These are phyloP conservation scores for Solanum pinnatisectum DNA, from an alignment of 257 asterid species.

Conservation along the genomic window DNA sequence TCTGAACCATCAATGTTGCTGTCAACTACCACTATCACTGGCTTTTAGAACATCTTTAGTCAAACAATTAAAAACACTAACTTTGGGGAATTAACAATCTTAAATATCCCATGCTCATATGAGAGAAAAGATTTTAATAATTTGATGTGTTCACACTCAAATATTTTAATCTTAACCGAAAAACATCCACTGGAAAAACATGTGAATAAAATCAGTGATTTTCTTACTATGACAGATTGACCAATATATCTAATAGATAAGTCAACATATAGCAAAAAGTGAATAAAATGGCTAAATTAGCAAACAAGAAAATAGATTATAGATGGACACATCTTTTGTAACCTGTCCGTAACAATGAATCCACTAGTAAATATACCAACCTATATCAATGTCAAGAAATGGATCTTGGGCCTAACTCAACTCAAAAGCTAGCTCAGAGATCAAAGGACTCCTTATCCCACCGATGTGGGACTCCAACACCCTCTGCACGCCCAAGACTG, in stretches of 20 bases:
- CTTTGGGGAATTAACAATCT: neutral
- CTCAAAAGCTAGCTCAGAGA: neutral
- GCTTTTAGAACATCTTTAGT: neutral
- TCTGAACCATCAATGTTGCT: neutral
- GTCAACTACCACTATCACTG: neutral
- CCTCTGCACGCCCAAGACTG: neutral
- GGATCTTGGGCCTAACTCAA: neutral
- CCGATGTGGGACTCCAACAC: neutral
- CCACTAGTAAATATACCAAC: neutral
- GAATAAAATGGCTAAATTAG: neutral
- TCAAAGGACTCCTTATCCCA: neutral
- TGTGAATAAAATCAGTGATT: neutral
- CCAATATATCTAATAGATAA: neutral
- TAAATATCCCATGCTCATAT: neutral
- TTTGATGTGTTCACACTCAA: neutral
- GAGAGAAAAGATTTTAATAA: neutral
- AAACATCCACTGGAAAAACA: neutral
- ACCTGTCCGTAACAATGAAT: neutral
- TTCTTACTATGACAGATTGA: neutral
- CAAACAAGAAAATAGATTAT: neutral
- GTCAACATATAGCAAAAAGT: neutral
- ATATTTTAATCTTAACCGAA: neutral
- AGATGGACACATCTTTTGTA: neutral
- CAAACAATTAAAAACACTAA: neutral
- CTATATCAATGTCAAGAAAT: neutral